Conservation (phyloP, 2,329 filamentous ascomycete species). For the Monosporascus sp. region DNA sequence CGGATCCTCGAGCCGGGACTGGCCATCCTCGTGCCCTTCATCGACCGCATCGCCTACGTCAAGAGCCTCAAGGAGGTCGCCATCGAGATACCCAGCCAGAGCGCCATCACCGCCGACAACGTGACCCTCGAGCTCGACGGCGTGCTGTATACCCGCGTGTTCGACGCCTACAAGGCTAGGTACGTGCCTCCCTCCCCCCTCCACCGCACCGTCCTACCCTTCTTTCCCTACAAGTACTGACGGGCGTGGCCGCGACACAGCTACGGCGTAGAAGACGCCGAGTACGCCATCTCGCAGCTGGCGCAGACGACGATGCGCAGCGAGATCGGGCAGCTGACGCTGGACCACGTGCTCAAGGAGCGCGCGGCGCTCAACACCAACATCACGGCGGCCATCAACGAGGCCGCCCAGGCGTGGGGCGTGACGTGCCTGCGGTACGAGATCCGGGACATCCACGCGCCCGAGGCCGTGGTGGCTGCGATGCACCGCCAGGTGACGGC, state of each 20-base stretch:
- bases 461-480: slow-evolving; percentile 85
- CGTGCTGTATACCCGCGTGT: slow-evolving; percentile 90
- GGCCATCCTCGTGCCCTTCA: slow-evolving; percentile 79
- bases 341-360: slow-evolving; percentile 97
- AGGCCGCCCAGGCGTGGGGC: slow-evolving; percentile 94
- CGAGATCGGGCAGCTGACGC: slow-evolving; percentile 91
- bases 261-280: slow-evolving; percentile 96
- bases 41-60: slow-evolving; percentile 96
- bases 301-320: slow-evolving; percentile 98
- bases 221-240: background rate
- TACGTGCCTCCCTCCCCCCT: slow-evolving; percentile 32
- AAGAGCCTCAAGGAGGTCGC: slow-evolving; percentile 95
- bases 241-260: slow-evolving; percentile 37
- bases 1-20: slow-evolving; percentile 88
- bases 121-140: slow-evolving; percentile 95
- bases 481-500: slow-evolving; percentile 99
- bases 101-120: slow-evolving; percentile 96
- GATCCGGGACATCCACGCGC: slow-evolving; percentile 96
- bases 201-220: background rate
- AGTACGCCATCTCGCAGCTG: slow-evolving; percentile 96
- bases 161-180: slow-evolving; percentile 97
- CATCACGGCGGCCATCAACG: slow-evolving; percentile 98
- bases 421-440: slow-evolving; percentile 95
- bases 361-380: slow-evolving; percentile 93
- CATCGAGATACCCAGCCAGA: slow-evolving; percentile 95